Evolutionary conservation across 768 basidiomycete species (phyloP).

Genomic region (Tylopilus sp.): DNA sequence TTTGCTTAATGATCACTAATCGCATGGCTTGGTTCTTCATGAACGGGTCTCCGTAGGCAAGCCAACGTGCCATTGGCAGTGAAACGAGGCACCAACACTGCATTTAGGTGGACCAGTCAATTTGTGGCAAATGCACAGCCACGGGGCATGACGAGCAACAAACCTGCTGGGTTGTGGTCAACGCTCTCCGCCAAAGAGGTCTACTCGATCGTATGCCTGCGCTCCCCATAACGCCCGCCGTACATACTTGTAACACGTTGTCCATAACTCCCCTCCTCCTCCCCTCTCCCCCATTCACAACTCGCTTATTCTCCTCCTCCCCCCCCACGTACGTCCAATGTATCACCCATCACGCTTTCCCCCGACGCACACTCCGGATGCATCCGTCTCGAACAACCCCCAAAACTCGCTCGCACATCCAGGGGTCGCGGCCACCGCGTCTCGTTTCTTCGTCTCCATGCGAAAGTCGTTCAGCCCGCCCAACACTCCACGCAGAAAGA

Average conservation of each 20-base stretch:
- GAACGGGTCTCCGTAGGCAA: not conserved
- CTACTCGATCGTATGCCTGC: conserved; percentile 10
- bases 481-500: conserved; percentile 20
- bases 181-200: not conserved
- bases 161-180: not conserved
- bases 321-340: not conserved
- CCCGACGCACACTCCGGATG: conserved; percentile 9
- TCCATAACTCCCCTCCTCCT: not conserved
- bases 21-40: too few relatives aligned
- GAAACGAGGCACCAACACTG: too few relatives aligned
- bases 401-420: conserved; percentile 1
- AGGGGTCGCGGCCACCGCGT: conserved; percentile 21
- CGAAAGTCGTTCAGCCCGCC: conserved; percentile 27
- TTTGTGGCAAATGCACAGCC: conserved; percentile 10
- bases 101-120: too few relatives aligned
- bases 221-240: not conserved
- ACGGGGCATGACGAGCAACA: not conserved
- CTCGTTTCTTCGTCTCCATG: conserved; percentile 30
- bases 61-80: not conserved
- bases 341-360: conserved; percentile 16
- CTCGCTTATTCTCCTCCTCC: not conserved
- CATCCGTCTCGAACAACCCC: not conserved
- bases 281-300: not conserved
- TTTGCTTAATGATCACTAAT: too few relatives aligned
- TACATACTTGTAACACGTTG: conserved; percentile 1